Conservation (phyloP, 306 rosid genomes). For the Gynostemma pentaphyllum region DNA sequence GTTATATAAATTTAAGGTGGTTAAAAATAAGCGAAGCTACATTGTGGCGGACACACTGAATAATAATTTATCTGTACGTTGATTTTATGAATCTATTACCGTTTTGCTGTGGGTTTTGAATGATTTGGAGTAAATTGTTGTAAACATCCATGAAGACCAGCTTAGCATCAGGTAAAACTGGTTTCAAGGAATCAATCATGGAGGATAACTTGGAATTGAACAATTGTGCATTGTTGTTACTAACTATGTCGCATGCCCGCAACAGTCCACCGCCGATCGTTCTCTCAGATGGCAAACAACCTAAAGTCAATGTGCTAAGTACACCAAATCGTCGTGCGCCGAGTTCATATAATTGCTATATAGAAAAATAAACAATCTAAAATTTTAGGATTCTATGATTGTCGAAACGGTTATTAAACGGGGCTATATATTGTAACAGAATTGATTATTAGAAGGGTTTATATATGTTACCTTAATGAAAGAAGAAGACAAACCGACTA, state of each 20-base stretch:
- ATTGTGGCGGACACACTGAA: too few relatives aligned
- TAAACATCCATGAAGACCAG: conserved; percentile 23
- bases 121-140: conserved; percentile 13
- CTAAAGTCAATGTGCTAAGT: conserved; percentile 26
- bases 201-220: conserved; percentile 16
- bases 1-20: too few relatives aligned
- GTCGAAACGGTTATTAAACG: too few relatives aligned
- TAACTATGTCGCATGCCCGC: background rate
- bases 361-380: too few relatives aligned
- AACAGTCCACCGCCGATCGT: background rate
- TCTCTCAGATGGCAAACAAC: conserved; percentile 30
- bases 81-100: conserved; percentile 12
- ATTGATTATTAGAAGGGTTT: too few relatives aligned
- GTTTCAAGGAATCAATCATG: background rate
- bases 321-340: conserved; percentile 27
- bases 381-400: too few relatives aligned
- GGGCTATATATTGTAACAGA: too few relatives aligned
- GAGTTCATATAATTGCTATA: conserved; percentile 19
- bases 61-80: too few relatives aligned
- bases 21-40: too few relatives aligned
- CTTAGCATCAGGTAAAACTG: background rate
- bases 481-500: too few relatives aligned
- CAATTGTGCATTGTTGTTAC: conserved; percentile 7
- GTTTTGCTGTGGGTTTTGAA: conserved; percentile 10
- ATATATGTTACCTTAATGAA: too few relatives aligned